Percentiles rank a stretch among this genome's conserved stretches.
Conservation (phyloP, 345 rosid genomes). For the Rhodamnia rubescens region DNA sequence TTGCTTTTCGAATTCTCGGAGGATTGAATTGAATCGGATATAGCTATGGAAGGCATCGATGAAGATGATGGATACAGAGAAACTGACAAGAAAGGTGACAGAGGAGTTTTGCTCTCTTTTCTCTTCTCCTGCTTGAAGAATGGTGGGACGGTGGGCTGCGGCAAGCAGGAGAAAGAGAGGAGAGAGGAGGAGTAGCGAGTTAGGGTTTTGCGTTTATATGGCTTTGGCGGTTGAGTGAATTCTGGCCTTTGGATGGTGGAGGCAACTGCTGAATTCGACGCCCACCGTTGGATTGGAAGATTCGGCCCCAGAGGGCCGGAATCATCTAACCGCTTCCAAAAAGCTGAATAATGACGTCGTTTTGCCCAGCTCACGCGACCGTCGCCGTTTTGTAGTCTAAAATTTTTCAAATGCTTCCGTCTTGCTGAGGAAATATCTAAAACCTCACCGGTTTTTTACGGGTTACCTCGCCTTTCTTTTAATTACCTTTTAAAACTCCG, state of each 20-base stretch:
- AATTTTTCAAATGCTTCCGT: neutral
- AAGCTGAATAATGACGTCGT: neutral
- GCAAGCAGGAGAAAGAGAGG: slow-evolving; percentile 28
- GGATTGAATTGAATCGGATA: neutral
- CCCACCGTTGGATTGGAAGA: slow-evolving; percentile 15
- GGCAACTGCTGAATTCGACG: neutral
- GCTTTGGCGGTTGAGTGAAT: neutral
- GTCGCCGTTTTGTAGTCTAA: neutral
- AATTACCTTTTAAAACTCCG: too few relatives aligned
- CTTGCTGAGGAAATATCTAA: neutral
- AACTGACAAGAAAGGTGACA: neutral
- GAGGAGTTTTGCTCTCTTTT: slow-evolving; percentile 11
- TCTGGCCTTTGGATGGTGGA: slow-evolving; percentile 22
- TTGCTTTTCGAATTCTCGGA: slow-evolving; percentile 13
- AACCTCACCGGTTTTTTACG: neutral
- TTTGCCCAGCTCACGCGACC: neutral
- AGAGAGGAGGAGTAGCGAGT: neutral
- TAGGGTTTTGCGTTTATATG: slow-evolving; percentile 24
- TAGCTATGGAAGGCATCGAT: slow-evolving; percentile 46
- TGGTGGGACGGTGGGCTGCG: slow-evolving; percentile 7
- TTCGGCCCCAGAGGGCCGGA: neutral
- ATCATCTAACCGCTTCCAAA: neutral
- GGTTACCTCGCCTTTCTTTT: too few relatives aligned
- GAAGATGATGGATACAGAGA: neutral
- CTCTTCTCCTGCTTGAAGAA: slow-evolving; percentile 2